Base-by-base conservation (phyloP, 2,329 filamentous ascomycete species). In the Arthrinium phaeospermum region DNA sequence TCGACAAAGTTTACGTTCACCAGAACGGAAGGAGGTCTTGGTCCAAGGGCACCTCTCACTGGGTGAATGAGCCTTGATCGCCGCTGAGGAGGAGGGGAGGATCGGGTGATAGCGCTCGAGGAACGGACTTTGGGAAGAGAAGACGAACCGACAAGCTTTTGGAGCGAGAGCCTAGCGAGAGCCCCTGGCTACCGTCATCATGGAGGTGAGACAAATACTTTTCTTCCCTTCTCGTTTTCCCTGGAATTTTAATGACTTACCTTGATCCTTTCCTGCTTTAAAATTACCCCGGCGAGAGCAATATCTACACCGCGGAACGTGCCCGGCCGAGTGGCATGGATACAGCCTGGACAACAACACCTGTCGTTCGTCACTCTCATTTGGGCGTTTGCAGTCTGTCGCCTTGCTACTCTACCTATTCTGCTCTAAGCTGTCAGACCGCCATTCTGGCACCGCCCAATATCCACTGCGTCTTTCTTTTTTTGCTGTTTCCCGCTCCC, bases 151-250 rank as follows among this genome's bases (percentile, higher is more conserved):
- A 19, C 57, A 64, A 41, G 34, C 34, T 64, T 64, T 64, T 64
- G 34, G 57, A 37, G 57, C 30, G 57, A 49, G 47, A 49, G 45
- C 67, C 45, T 49, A 49, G 46, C 46, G 46, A 49, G 46, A 49
- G 22, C 27, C 45, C 44, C 44, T 27, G 24, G 67, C 41, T 30
- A 27, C 57, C 68, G 37, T 37, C 49, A 75, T 67, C 68, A 78
- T 78, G 77, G 77, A 78, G 76, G 77, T 78, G 74, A 78, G 77
- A 78, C 75, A 78, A 34, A 34, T n/a, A 74, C 75, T 74, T 70
- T 73, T 64, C 22, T 64, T 41, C 57, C 57, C 14, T 64, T 64
- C 34, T 64, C 34, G 30, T 4, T 74, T 74, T 69, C 41, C 67
- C 73, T 72, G 73, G 27, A 69, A 41, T 45, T 46, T 67, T 64